Base-by-base conservation (phyloP, 1,284 basidiomycete species). In the Leccinum subrobustum region DNA sequence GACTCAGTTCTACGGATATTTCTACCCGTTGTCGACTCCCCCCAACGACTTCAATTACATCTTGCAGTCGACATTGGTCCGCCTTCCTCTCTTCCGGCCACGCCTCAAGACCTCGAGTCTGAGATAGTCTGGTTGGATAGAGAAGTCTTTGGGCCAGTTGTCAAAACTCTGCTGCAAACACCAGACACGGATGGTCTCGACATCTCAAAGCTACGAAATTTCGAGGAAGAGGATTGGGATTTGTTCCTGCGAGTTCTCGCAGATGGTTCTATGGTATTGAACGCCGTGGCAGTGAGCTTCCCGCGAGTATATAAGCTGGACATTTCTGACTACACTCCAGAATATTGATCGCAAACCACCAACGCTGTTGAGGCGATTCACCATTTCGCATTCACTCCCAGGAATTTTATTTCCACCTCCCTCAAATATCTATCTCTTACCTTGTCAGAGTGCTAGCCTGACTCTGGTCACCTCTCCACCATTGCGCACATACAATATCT, bases 301-400 rank as follows among this genome's bases (percentile, higher is more conserved):
- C 25, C 25, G 35, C 23, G 42, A 59, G 20, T 18, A 56, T 44
- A 37, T 42, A 42, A 29, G 25, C 50, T 42, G 27, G 53, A 23
- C 54, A 35, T 16, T 25, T 54, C 59, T 72, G n/a, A 74, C 50
- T 33, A 29, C 31, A 44, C 48, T 54, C 16, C 62, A 86, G 93
- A 95, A 96, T 73, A 86, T 96, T 63, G 93, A 96, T 69, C 83
- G 89, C n/a, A 84, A 89, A 65, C 94, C 95, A 5, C 94, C 94
- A 1, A 95, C 93, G 1, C 79, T 96, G 7, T 80, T 96, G 37
- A 86, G 84, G 68, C 87, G 91, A 56, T 88, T 92, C 67, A 86
- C 84, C 3, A 75, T 95, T 14, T 84, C 91, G 27, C 83, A 87
- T 61, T 83, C 85, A 4, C 78, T 78, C 9, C 81, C 86, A 12